A percentile compares a stretch with the other conserved stretches of the same genome.
phyloP scores from a whole-genome alignment of 257 asterid genomes.

The Nicotiana tomentosiformis region DNA sequence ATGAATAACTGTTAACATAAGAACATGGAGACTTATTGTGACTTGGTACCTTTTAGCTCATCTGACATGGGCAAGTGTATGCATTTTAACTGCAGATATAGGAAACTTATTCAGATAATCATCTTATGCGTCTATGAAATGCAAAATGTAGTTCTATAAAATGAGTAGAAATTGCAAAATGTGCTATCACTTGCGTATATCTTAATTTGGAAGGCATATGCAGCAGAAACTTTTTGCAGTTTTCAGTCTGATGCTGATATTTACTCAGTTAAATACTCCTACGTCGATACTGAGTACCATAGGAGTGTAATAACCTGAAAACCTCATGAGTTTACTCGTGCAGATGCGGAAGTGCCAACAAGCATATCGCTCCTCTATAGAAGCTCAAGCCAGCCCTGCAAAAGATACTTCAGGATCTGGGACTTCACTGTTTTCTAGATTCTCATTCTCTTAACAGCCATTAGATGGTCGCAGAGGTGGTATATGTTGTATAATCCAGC shows the following conservation, averaged over 20 bases:
- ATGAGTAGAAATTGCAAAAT: not conserved
- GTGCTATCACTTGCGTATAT: not conserved
- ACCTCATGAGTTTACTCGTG: not conserved
- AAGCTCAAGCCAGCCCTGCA: conserved; percentile 62
- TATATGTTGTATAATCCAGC: not conserved
- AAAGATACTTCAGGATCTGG: conserved; percentile 53
- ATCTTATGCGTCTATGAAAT: not conserved
- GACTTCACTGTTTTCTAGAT: conserved; percentile 80
- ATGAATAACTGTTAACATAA: not conserved
- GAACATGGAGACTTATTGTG: not conserved
- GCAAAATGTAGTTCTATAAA: not conserved
- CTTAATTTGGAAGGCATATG: not conserved
- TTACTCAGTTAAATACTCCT: not conserved
- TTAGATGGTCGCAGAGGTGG: not conserved
- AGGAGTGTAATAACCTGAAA: not conserved
- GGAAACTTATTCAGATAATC: not conserved
- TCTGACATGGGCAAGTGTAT: not conserved
- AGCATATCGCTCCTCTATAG: conserved; percentile 56
- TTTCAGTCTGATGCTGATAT: not conserved
- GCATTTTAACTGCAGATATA: not conserved
- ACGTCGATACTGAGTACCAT: not conserved
- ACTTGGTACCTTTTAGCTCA: not conserved
- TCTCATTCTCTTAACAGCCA: conserved; percentile 57
- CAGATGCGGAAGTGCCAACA: conserved; percentile 90
- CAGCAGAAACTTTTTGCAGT: not conserved